Conservation (phyloP, 164 flowering plant genomes). For the Pachysandra terminalis region DNA sequence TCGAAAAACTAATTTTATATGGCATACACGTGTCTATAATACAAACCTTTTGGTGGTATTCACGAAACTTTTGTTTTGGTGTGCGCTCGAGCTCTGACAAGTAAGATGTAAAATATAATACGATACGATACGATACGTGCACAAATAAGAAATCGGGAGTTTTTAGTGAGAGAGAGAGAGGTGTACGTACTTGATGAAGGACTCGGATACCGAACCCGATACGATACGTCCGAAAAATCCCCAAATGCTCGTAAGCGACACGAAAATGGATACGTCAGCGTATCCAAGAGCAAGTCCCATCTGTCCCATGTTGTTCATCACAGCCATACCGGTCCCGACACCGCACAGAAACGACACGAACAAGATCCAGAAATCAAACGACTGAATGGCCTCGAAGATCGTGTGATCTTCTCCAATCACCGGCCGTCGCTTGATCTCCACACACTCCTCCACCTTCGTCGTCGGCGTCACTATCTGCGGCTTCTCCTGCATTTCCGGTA, state of each 20-base stretch:
- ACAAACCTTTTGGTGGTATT: too few species aligned
- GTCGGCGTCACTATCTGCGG: conserved; percentile 6
- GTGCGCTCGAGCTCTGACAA: too few species aligned
- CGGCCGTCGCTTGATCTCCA: conserved; percentile 30
- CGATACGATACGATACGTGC: too few species aligned
- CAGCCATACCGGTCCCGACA: conserved; percentile 89
- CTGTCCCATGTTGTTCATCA: conserved; percentile 91
- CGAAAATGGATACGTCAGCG: conserved; percentile 74
- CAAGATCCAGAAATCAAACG: conserved; percentile 77
- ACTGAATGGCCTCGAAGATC: conserved; percentile 51
- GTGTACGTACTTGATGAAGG: conserved; percentile 71
- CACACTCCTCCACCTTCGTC: conserved; percentile 10
- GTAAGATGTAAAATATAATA: too few species aligned
- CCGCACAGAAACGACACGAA: conserved; percentile 83
- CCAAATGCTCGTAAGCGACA: conserved; percentile 76
- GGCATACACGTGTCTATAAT: too few species aligned
- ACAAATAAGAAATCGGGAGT: too few species aligned
- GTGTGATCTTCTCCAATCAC: conserved; percentile 87
- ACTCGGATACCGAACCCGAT: conserved; percentile 72
- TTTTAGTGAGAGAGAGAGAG: neutral
- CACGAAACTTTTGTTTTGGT: too few species aligned
- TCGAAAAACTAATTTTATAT: too few species aligned
- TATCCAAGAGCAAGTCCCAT: conserved; percentile 85
- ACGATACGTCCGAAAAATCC: conserved; percentile 86
- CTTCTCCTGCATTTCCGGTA: conserved; percentile 11